Evolutionary conservation across 331 rosid genomes (phyloP).

Genomic region (Acacia pycnantha): DNA sequence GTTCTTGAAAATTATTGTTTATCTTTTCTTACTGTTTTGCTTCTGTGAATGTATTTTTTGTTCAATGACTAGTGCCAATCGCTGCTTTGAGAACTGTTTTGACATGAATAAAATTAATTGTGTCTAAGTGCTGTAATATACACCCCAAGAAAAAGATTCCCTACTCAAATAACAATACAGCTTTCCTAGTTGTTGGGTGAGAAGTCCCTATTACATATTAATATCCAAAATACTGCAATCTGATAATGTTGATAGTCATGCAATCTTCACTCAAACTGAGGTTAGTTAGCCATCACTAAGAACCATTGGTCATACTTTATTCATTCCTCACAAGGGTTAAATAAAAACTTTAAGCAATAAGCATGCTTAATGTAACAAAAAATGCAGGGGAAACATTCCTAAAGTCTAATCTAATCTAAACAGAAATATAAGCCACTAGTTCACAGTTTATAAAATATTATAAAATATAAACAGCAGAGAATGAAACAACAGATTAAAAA

Average conservation of each 20-base stretch:
- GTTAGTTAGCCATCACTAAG: background rate
- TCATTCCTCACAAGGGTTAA: background rate
- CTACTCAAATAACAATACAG: background rate
- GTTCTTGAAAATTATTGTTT: background rate
- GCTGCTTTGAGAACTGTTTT: background rate
- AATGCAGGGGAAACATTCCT: background rate
- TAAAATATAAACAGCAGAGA: background rate
- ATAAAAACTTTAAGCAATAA: background rate
- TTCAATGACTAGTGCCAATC: background rate
- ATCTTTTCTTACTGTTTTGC: background rate
- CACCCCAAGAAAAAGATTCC: background rate
- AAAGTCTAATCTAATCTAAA: background rate
- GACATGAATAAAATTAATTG: background rate
- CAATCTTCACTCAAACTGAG: background rate
- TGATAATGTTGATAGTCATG: background rate
- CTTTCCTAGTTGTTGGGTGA: background rate
- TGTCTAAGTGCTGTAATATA: background rate
- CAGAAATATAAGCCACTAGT: background rate
- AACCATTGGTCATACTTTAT: background rate
- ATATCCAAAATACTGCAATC: slow-evolving; percentile 6
- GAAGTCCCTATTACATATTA: background rate
- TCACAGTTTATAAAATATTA: background rate
- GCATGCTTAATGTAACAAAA: background rate
- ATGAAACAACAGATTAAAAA: background rate
- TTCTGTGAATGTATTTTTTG: background rate